phyloP scores from a whole-genome alignment of 2,329 filamentous ascomycete species.

The Grosmannia penicillata region DNA sequence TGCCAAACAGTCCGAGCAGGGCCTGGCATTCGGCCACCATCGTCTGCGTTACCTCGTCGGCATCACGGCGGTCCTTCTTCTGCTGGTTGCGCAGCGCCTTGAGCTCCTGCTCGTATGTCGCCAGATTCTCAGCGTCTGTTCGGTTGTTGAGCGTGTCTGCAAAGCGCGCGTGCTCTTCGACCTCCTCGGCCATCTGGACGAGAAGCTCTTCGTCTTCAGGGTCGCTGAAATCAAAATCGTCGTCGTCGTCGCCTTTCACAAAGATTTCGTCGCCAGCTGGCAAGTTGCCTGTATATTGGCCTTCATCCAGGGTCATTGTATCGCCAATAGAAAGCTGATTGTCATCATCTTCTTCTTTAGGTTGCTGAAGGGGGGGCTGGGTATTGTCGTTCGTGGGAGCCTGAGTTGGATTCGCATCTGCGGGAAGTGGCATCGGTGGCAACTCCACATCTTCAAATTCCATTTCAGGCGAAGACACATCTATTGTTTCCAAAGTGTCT shows the following conservation, averaged over 20 bases:
- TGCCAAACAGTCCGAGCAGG: constrained; percentile 74
- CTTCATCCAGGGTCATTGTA: too few relatives aligned
- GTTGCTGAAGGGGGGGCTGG: too few relatives aligned
- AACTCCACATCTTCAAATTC: constrained; percentile 23
- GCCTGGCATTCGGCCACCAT: constrained; percentile 96
- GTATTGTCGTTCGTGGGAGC: too few relatives aligned
- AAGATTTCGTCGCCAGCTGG: too few relatives aligned
- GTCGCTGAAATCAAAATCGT: constrained; percentile 62
- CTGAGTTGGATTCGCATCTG: too few relatives aligned
- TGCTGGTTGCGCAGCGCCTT: constrained; percentile 82
- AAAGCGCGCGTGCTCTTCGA: constrained; percentile 87
- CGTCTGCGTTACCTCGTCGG: constrained; percentile 89
- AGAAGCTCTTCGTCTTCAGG: constrained; percentile 86
- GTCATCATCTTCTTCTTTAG: neutral
- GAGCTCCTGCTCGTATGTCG: constrained; percentile 77
- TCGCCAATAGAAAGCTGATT: too few relatives aligned
- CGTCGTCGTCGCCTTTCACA: constrained; percentile 20
- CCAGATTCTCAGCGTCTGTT: constrained; percentile 50
- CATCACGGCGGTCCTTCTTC: constrained; percentile 88
- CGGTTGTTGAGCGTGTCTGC: constrained; percentile 74
- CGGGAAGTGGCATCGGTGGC: neutral
- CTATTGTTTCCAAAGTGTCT: too few relatives aligned
- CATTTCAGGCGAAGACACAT: neutral
- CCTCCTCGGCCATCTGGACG: constrained; percentile 73
- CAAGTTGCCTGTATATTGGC: too few relatives aligned